Evolutionary conservation across 225 moss, liverwort and hornwort genomes (phyloP), one percentile per base, ranked within the genome.

Genomic region (Marchantia paleacea): DNA sequence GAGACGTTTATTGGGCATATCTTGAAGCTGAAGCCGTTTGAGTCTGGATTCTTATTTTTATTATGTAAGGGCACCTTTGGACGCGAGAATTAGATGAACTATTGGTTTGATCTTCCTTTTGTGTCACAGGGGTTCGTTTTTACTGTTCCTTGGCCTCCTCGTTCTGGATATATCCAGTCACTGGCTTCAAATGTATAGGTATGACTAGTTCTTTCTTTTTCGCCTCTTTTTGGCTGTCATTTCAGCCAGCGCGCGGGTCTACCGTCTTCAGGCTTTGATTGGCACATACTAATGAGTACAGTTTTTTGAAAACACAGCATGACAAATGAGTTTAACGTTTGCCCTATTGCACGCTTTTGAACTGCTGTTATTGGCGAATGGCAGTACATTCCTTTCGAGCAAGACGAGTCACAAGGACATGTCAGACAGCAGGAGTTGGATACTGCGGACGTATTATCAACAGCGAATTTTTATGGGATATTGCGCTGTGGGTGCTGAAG

Each of bases 171-270:
- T 95, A 61, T 92, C 93, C 81, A 97, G 97, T 86, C 97, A 97
- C 87, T 95, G 97, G 97, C 82, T 97, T 55, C 97, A 97, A 82
- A 95, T 97, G 97, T 97, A 92, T 86, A 96, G 96, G 96, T 92
- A 82, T 63, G 71, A 11, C 69, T 48, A 57, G 22, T 52, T 3
- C 11, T 4, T 11, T 30, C 28, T 51, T 57, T n/a, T 39, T 39
- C 39, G 5, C 39, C 39, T 39, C 39, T 39, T 39, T 39, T 2
- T 39, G 39, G 39, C 5, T 39, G 39, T 39, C 39, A 39, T 39
- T 39, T 39, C 39, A 39, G 39, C 39, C 39, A n/a, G n/a, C n/a
- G n/a, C 39, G 5, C 2, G 39, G 39, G 39, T 39, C 39, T 39
- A 39, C 39, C 39, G 39, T 58, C 61, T 19, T 66, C 79, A 60